Evolutionary conservation across 108 stramenopile genomes (phyloP).

Genomic region (Asterionellopsis glacialis): DNA sequence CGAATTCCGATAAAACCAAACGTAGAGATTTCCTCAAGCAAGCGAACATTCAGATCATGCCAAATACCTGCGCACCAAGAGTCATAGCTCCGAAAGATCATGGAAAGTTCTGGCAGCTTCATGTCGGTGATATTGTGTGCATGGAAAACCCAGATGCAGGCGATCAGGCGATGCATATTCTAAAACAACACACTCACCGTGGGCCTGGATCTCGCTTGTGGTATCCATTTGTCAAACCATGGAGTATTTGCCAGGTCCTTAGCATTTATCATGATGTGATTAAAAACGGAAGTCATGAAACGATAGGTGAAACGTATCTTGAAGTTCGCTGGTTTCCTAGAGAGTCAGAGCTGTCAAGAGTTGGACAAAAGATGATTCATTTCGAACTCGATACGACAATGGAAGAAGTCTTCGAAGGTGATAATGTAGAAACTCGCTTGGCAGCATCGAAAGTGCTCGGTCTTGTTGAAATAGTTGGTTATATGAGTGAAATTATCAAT

Average conservation of each 20-base stretch:
- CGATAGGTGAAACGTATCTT: constrained; percentile 1
- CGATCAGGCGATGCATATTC: not conserved
- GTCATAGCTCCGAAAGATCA: constrained; percentile 4
- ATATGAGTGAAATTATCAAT: no score
- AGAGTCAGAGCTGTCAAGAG: constrained; percentile 16
- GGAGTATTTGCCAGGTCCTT: constrained; percentile 30
- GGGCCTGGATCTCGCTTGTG: not conserved
- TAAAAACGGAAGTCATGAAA: no score
- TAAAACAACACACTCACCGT: constrained; percentile 8
- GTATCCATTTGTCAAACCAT: constrained; percentile 33
- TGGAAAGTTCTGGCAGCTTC: constrained; percentile 3
- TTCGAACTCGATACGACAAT: constrained; percentile 1
- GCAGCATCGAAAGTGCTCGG: constrained; percentile 33
- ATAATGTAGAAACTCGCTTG: constrained; percentile 23
- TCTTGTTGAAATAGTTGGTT: constrained; percentile 8
- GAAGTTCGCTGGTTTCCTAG: constrained; percentile 38
- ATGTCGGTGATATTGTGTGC: constrained; percentile 37
- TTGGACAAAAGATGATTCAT: constrained; percentile 10
- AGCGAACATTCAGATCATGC: not conserved
- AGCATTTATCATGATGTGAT: constrained; percentile 11
- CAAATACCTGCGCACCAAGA: constrained; percentile 4
- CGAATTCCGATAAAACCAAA: no score
- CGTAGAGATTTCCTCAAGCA: no score
- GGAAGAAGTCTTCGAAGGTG: constrained; percentile 52
- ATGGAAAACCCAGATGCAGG: constrained; percentile 13